Evolutionary conservation across 305 asterid species (phyloP), one percentile per base, ranked within the genome.

Genomic region (Withania somnifera): DNA sequence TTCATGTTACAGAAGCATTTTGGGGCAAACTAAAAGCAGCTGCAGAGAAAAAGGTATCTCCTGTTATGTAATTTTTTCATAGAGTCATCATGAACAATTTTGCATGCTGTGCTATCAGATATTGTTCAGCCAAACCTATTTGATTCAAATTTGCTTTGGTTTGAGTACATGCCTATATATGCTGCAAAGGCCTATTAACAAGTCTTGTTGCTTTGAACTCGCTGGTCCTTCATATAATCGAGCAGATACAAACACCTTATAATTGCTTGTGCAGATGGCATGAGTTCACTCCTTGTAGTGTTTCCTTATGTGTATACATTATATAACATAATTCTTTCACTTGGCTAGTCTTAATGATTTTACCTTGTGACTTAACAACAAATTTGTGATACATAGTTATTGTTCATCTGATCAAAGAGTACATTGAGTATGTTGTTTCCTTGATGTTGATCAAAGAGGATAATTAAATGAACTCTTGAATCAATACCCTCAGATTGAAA

Each of bases 11-110:
- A 92, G 98, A 89, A 84, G 95, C 93, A 76, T 95, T 95, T 81
- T 95, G 97, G 98, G 86, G 83, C 81, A 95, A 93, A 84, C 85
- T 95, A 68, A 93, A 87, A 90, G 83, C 84, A 32, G 88, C 91
- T 85, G 95, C 97, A 77, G 97, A 91, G 89, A 84, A 88, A 88
- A 92, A 91, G 98, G 98, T 95, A 90, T 47, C 82, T 64, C 83
- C 64, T 56, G 26, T 82, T 19, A 9, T 75, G 15, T 71, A 47
- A 3, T 26, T 75, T 73, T 75, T 47, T 10, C 11, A 8, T 7
- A 15, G 61, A 17, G 17, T 26, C 17, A 15, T 75, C 61, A 28
- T 5, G 45, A 50, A 75, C 17, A 75, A 47, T 24, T 24, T 50
- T 28, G n/a, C 17, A 17, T 50, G 45, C n/a, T 50, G 45, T 26